A percentile compares a stretch with the other conserved stretches of the same genome.
Evolutionary conservation across 306 rosid genomes (phyloP).

Genomic region (Ormosia semicastrata): DNA sequence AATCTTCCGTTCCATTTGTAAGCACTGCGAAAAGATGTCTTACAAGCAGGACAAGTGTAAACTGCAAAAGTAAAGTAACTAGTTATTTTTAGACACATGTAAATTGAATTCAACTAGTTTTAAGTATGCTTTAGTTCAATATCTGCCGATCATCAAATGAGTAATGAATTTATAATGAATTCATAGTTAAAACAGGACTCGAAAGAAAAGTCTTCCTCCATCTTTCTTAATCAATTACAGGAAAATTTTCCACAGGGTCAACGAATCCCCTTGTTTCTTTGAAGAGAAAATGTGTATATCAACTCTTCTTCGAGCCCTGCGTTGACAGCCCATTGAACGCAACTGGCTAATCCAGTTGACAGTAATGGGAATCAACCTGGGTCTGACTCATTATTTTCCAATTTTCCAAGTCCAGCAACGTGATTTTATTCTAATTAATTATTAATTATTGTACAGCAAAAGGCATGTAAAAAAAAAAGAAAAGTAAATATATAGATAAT

Average conservation of each 20-base stretch:
- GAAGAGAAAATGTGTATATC: neutral
- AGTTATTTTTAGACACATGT: constrained; percentile 1
- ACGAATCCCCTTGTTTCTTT: neutral
- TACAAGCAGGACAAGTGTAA: constrained; percentile 65
- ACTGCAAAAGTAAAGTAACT: constrained; percentile 45
- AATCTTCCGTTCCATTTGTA: constrained; percentile 49
- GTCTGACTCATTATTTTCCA: constrained; percentile 18
- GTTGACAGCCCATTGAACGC: neutral
- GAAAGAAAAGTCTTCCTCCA: neutral
- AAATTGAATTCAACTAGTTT: neutral
- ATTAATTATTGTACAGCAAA: neutral
- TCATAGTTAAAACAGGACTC: neutral
- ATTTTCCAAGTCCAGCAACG: neutral
- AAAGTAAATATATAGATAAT: neutral
- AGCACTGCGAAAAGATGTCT: constrained; percentile 65
- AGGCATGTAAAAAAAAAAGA: neutral
- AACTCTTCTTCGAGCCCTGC: neutral
- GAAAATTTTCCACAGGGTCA: neutral
- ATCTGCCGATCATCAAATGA: neutral
- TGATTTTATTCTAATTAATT: neutral
- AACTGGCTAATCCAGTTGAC: constrained; percentile 33
- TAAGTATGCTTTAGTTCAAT: neutral
- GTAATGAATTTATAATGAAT: neutral
- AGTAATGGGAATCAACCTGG: neutral
- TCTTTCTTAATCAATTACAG: neutral